Conservation (phyloP, 768 basidiomycete species). For the Naganishia kalamii region DNA sequence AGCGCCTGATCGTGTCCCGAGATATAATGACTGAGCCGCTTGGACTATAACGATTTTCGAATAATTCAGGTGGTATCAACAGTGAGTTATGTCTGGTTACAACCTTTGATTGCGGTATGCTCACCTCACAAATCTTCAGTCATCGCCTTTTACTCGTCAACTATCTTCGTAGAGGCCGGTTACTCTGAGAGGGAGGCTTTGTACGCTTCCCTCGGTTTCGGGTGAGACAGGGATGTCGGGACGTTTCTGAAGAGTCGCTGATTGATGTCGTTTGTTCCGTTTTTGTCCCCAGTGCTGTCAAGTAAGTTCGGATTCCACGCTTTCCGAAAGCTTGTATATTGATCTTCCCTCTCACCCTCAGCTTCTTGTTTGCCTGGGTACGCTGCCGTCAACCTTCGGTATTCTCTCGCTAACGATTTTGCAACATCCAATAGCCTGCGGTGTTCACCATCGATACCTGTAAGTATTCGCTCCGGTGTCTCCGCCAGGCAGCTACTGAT, state of each 20-base stretch:
- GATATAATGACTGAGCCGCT: too few species aligned
- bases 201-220: slow-evolving; percentile 45
- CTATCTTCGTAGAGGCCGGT: slow-evolving; percentile 14
- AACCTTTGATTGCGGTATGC: neutral
- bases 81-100: neutral
- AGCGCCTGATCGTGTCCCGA: too few species aligned
- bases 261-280: slow-evolving; percentile 27
- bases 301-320: neutral
- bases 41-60: neutral
- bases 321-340: neutral
- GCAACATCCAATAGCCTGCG: slow-evolving; percentile 33
- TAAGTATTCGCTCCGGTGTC: neutral
- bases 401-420: neutral
- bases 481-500: neutral
- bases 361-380: slow-evolving; percentile 13
- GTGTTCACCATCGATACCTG: slow-evolving; percentile 30
- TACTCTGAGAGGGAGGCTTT: slow-evolving; percentile 26
- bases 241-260: slow-evolving; percentile 6
- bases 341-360: neutral
- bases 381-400: neutral
- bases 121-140: neutral
- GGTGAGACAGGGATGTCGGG: slow-evolving; percentile 6
- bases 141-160: slow-evolving; percentile 20
- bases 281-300: neutral
- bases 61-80: neutral